Evolutionary conservation across 2,329 filamentous ascomycete species (phyloP).

Genomic region (Coniochaeta sp.): DNA sequence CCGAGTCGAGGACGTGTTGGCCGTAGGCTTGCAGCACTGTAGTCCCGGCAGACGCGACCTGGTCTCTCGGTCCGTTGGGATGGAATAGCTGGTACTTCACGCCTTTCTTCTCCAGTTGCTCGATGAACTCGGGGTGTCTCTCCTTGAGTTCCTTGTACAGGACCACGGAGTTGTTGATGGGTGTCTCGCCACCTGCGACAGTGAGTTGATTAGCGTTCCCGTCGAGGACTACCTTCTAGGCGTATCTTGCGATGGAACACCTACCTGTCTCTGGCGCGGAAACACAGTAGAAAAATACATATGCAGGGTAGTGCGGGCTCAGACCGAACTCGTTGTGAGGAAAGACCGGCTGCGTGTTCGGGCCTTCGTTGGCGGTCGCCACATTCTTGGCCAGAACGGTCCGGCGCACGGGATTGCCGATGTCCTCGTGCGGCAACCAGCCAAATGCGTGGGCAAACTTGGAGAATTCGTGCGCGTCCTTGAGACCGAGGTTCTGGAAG

Average conservation of each 20-base stretch:
- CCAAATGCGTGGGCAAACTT: constrained; percentile 18
- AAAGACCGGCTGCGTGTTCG: constrained; percentile 15
- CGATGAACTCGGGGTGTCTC: constrained; percentile 15
- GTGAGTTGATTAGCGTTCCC: neutral
- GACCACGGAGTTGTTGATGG: constrained; percentile 15
- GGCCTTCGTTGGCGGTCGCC: constrained; percentile 19
- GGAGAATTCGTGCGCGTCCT: constrained; percentile 14
- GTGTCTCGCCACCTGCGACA: constrained; percentile 14
- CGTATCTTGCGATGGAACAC: neutral
- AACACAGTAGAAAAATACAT: constrained; percentile 18
- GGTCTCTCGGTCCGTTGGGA: constrained; percentile 12
- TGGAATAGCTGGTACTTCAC: constrained; percentile 17
- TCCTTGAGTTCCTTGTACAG: constrained; percentile 12
- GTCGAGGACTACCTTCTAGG: neutral
- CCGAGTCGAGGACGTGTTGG: constrained; percentile 10
- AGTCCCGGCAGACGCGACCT: constrained; percentile 14
- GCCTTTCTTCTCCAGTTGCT: constrained; percentile 13
- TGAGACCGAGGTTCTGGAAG: constrained; percentile 15
- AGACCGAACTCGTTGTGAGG: constrained; percentile 19
- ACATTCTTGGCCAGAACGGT: constrained; percentile 17
- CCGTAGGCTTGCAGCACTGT: constrained; percentile 17
- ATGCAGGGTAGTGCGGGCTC: constrained; percentile 17
- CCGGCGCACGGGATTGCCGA: constrained; percentile 17
- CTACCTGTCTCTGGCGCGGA: constrained; percentile 14
- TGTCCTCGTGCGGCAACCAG: constrained; percentile 15